Conservation (phyloP, 2,329 filamentous ascomycete species). For the Aspergillus quadricinctus region DNA sequence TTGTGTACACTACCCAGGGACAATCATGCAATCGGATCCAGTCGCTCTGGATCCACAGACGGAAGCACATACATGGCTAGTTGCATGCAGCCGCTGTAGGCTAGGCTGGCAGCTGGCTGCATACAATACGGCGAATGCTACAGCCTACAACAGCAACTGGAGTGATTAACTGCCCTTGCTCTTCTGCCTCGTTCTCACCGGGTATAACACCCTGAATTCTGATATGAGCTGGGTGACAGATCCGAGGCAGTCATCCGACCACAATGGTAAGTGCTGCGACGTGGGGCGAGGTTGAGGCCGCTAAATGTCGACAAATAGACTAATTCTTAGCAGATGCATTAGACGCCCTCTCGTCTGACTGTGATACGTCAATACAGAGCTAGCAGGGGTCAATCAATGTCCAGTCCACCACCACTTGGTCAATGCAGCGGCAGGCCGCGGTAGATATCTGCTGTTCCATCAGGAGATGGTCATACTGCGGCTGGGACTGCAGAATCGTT, state of each 20-base stretch:
- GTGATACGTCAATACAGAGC: background rate
- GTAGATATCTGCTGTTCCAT: background rate
- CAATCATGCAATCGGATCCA: background rate
- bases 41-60: background rate
- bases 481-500: background rate
- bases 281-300: background rate
- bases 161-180: background rate
- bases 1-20: background rate
- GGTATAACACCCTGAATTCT: background rate
- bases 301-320: background rate
- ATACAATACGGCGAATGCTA: background rate
- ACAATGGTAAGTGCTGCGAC: background rate
- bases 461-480: background rate
- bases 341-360: background rate
- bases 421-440: background rate
- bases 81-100: background rate
- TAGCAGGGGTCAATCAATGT: background rate
- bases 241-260: background rate
- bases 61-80: background rate
- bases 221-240: background rate
- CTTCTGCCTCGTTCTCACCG: background rate
- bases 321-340: background rate
- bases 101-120: background rate
- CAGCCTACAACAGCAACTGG: background rate
- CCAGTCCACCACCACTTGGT: background rate